Percentiles rank a stretch among this genome's conserved stretches.
phyloP scores from a whole-genome alignment of 805 yeast genomes.

The Candida odintsovae region DNA sequence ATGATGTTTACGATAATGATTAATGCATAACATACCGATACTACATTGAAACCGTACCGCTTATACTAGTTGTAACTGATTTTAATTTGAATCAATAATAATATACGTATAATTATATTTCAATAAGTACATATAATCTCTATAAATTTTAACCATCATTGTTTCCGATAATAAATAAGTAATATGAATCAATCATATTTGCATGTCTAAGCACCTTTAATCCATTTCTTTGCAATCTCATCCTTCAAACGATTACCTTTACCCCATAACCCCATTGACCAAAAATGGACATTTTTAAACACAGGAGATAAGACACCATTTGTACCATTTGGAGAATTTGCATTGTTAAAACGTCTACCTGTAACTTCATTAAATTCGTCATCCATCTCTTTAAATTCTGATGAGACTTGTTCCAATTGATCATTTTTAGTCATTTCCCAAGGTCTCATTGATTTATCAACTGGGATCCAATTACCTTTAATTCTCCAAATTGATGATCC shows the following conservation, averaged over 20 bases:
- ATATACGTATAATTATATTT: too few relatives aligned
- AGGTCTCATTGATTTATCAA: constrained; percentile 45
- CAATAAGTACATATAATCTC: too few relatives aligned
- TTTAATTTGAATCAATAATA: too few relatives aligned
- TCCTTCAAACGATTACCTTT: constrained; percentile 46
- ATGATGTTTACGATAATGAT: not conserved
- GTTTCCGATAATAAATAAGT: not conserved
- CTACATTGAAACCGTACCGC: not conserved
- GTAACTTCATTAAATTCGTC: constrained; percentile 21
- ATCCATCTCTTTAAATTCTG: constrained; percentile 21
- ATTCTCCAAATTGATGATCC: constrained; percentile 47
- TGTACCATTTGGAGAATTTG: not conserved
- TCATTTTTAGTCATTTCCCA: constrained; percentile 38
- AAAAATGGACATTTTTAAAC: constrained; percentile 45
- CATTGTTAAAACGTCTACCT: constrained; percentile 12
- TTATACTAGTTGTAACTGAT: too few relatives aligned
- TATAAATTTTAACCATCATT: not conserved
- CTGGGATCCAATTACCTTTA: constrained; percentile 47
- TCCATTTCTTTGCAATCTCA: constrained; percentile 52
- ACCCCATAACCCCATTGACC: constrained; percentile 67
- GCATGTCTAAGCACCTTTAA: constrained; percentile 30
- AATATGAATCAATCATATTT: not conserved
- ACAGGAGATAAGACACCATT: constrained; percentile 30
- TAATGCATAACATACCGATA: not conserved
- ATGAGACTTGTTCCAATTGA: constrained; percentile 10